Evolutionary conservation across 768 basidiomycete species (phyloP).

Genomic region (Boletus bicolor): DNA sequence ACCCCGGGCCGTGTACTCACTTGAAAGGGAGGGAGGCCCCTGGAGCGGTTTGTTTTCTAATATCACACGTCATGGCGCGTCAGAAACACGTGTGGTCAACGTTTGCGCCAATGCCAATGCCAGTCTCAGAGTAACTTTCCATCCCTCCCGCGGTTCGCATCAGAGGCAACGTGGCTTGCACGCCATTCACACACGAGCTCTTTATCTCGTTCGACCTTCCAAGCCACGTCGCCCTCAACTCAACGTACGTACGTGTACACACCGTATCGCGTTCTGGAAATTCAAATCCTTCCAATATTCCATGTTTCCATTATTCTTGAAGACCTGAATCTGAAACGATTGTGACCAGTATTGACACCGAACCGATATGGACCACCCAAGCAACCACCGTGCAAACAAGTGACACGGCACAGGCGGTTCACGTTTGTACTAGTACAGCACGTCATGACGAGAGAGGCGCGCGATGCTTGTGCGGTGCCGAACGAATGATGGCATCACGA

Average conservation of each 20-base stretch:
- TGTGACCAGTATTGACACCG: not conserved
- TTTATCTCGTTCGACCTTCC: not conserved
- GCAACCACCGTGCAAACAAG: not conserved
- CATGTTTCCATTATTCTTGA: not conserved
- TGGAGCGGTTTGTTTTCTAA: not conserved
- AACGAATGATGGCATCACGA: not conserved
- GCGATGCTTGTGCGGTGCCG: not conserved
- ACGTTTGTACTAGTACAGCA: not conserved
- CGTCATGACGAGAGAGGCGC: not conserved
- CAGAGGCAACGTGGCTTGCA: not conserved
- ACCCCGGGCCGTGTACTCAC: no score
- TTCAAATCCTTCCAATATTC: not conserved
- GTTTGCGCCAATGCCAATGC: slow-evolving; percentile 2
- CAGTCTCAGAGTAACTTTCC: not conserved
- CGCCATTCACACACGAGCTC: not conserved
- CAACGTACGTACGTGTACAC: not conserved
- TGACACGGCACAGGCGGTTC: not conserved
- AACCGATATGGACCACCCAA: not conserved
- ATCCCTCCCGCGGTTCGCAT: not conserved
- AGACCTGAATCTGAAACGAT: not conserved
- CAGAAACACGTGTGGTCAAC: slow-evolving; percentile 20
- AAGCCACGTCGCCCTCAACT: not conserved
- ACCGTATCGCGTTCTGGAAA: not conserved
- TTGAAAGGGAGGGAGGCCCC: not conserved
- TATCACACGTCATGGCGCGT: slow-evolving; percentile 4